Percentiles rank a stretch among this genome's conserved stretches.
phyloP scores from a whole-genome alignment of 2,329 filamentous ascomycete species.

The Sporothrix brunneoviolacea region DNA sequence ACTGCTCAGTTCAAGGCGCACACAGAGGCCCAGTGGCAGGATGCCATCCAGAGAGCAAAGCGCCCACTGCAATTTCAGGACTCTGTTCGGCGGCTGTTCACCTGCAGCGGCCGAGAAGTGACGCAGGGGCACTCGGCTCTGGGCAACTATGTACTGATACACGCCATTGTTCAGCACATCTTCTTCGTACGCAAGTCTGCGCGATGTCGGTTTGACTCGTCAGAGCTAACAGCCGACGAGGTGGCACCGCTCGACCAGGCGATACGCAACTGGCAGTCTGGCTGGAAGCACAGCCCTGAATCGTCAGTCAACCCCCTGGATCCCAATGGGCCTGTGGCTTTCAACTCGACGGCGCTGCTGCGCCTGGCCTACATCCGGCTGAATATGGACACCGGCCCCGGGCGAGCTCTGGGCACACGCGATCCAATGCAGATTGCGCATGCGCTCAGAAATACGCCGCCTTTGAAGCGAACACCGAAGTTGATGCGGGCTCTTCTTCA shows the following conservation, averaged over 20 bases:
- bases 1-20: slow-evolving; percentile 49
- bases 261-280: slow-evolving; percentile 42
- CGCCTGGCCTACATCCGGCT: slow-evolving; percentile 26
- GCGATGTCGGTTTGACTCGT: slow-evolving; percentile 6
- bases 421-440: slow-evolving; percentile 39
- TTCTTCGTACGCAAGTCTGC: slow-evolving; percentile 39
- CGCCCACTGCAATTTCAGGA: slow-evolving; percentile 25
- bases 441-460: slow-evolving; percentile 35
- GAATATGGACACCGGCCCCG: slow-evolving; percentile 37
- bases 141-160: slow-evolving; percentile 47
- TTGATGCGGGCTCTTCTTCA: slow-evolving; percentile 45
- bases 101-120: neutral
- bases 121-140: slow-evolving; percentile 34
- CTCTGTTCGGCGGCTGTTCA: slow-evolving; percentile 28
- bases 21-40: slow-evolving; percentile 43
- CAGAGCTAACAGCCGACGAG: slow-evolving; percentile 30
- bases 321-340: slow-evolving; percentile 45
- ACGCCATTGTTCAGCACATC: slow-evolving; percentile 48
- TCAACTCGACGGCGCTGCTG: slow-evolving; percentile 34
- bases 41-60: slow-evolving; percentile 23
- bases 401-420: slow-evolving; percentile 39
- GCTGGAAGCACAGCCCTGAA: slow-evolving; percentile 46
- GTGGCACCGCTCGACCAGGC: slow-evolving; percentile 38
- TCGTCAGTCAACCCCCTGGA: slow-evolving; percentile 48
- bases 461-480: slow-evolving; percentile 35